These are phyloP conservation scores for Globisporangium sylvaticum DNA, from an alignment of 352 stramenopile genomes.

Conservation along the genomic window DNA sequence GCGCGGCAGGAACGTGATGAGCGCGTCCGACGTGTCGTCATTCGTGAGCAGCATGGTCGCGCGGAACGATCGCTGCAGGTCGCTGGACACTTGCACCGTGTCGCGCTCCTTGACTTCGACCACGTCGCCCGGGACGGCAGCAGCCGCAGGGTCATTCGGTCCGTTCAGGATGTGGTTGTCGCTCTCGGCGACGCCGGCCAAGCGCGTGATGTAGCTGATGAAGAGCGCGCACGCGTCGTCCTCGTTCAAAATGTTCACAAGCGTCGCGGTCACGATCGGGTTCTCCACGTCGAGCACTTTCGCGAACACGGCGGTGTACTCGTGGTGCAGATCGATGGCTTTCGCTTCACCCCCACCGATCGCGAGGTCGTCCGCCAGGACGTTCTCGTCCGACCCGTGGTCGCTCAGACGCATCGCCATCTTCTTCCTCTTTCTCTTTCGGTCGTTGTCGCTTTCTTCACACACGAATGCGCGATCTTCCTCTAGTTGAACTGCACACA, in stretches of 20 bases:
- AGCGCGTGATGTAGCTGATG: constrained; percentile 56
- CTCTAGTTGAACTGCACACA: not conserved
- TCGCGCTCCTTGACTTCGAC: constrained; percentile 23
- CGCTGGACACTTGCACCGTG: constrained; percentile 42
- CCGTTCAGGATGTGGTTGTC: constrained; percentile 36
- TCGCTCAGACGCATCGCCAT: constrained; percentile 13
- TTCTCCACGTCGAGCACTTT: constrained; percentile 52
- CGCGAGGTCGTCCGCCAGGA: not conserved
- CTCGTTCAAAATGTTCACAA: constrained; percentile 56
- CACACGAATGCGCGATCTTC: not conserved
- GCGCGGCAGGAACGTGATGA: constrained; percentile 78
- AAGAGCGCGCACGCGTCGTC: constrained; percentile 65
- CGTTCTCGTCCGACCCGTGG: constrained; percentile 3
- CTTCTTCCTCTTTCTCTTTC: not conserved
- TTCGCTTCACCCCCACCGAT: not conserved
- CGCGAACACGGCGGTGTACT: constrained; percentile 35
- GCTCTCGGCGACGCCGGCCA: constrained; percentile 27
- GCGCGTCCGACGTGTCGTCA: constrained; percentile 72
- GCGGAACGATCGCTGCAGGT: constrained; percentile 72
- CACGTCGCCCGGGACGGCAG: constrained; percentile 5
- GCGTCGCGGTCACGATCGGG: constrained; percentile 40
- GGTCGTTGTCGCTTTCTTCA: not conserved
- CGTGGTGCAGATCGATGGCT: constrained; percentile 10
- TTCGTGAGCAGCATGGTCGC: constrained; percentile 89
- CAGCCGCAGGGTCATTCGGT: constrained; percentile 26